phyloP scores from a whole-genome alignment of 805 yeast species.

The Dipodascus geniculatus region DNA sequence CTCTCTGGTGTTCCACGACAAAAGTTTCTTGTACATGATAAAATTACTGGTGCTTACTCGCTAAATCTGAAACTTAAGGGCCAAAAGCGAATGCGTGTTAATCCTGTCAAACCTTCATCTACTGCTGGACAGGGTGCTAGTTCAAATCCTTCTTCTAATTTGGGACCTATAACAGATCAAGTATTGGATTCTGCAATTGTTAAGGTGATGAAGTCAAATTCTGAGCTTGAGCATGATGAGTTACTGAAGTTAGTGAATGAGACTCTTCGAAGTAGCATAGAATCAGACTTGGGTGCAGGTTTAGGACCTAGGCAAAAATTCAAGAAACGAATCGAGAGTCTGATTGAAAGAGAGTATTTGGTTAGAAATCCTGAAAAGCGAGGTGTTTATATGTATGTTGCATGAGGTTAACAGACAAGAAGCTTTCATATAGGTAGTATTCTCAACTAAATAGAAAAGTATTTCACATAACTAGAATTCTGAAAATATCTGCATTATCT shows the following conservation, averaged over 20 bases:
- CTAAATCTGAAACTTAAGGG: constrained; percentile 54
- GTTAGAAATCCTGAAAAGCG: constrained; percentile 55
- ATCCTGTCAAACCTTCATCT: constrained; percentile 1
- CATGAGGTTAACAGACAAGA: constrained; percentile 18
- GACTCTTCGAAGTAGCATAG: constrained; percentile 49
- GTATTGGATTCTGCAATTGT: constrained; percentile 79
- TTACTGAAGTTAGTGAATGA: constrained; percentile 40
- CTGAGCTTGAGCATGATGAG: constrained; percentile 11
- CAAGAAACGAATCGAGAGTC: constrained; percentile 59
- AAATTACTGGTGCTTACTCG: constrained; percentile 22
- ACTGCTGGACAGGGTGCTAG: constrained; percentile 41
- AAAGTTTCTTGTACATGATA: constrained; percentile 51
- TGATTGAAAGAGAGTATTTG: constrained; percentile 73
- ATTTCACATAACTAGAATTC: too few species aligned
- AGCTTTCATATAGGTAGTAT: too few species aligned
- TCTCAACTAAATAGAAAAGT: neutral
- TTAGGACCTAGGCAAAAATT: constrained; percentile 38
- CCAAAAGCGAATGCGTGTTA: constrained; percentile 41
- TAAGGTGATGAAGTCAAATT: constrained; percentile 57
- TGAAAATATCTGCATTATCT: too few species aligned
- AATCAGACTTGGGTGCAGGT: constrained; percentile 56
- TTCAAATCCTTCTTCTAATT: constrained; percentile 37
- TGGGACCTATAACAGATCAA: constrained; percentile 36
- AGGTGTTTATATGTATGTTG: constrained; percentile 55
- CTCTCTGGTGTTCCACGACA: constrained; percentile 33